Percentiles rank a stretch among this genome's conserved stretches.
phyloP scores from a whole-genome alignment of 371 early-diverging fungal species.

The Mucor piriformis region DNA sequence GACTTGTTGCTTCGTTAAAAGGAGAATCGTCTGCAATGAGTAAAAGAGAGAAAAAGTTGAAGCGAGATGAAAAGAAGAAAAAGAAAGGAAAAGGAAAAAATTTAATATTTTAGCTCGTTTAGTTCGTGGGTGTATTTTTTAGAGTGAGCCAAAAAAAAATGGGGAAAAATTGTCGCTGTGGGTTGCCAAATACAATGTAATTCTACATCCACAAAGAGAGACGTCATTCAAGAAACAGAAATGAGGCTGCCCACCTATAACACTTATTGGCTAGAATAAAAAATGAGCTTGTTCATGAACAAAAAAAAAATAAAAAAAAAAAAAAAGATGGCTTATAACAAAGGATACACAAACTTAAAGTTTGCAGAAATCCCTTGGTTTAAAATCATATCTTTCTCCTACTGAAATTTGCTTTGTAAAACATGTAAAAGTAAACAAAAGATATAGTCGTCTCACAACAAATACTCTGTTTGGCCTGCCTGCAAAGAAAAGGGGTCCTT shows the following conservation, averaged over 20 bases:
- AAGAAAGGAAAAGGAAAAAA: not conserved
- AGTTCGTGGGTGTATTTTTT: not conserved
- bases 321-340: not conserved
- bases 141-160: not conserved
- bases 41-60: not conserved
- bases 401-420: not conserved
- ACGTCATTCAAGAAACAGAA: conserved; percentile 10
- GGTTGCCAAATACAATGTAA: not conserved
- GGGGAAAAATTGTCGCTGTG: not conserved
- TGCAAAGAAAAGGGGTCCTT: not conserved
- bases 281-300: not conserved
- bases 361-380: conserved; percentile 14
- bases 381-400: not conserved
- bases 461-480: not conserved
- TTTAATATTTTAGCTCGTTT: not conserved
- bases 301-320: not conserved
- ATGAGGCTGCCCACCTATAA: not conserved
- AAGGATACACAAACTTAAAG: conserved; percentile 11
- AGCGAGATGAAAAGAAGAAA: not conserved
- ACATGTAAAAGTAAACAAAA: not conserved
- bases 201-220: not conserved
- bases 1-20: too few species aligned
- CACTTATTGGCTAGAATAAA: too few species aligned
- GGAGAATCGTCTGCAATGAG: too few species aligned
- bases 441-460: not conserved